Evolutionary conservation across 202 grass and related monocot species (phyloP).

Genomic region (Cymbopogon flexuosus): DNA sequence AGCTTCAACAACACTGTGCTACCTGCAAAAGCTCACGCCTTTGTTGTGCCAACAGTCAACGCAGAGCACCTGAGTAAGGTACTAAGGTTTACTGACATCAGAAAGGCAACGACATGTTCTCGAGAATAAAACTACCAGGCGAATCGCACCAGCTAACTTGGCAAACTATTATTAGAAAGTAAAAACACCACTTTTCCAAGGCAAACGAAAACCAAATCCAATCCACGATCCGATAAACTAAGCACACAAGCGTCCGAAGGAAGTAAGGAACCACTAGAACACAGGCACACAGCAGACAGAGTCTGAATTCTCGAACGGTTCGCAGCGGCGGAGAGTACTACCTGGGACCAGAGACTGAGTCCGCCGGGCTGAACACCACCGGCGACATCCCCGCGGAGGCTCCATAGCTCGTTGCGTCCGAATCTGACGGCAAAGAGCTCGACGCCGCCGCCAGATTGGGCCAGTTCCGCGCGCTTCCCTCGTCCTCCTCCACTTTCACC

Average conservation of each 20-base stretch:
- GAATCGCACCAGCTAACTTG: not conserved
- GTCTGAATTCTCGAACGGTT: not conserved
- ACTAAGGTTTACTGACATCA: not conserved
- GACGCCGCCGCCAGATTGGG: constrained; percentile 28
- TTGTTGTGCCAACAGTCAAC: not conserved
- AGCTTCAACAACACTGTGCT: not conserved
- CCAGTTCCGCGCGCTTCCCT: constrained; percentile 38
- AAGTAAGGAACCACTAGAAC: not conserved
- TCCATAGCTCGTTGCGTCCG: constrained; percentile 33
- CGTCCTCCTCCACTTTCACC: constrained; percentile 40
- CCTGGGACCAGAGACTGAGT: constrained; percentile 46
- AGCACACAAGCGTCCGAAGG: constrained; percentile 1
- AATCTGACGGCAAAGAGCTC: constrained; percentile 38
- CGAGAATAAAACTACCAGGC: not conserved
- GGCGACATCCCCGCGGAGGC: constrained; percentile 37
- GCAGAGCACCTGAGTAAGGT: not conserved
- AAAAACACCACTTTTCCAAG: not conserved
- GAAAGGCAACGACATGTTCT: not conserved
- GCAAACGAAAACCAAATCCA: not conserved
- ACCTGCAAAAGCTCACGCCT: not conserved
- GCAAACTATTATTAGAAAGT: not conserved
- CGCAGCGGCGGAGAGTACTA: constrained; percentile 24
- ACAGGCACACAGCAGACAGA: not conserved
- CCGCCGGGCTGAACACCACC: constrained; percentile 35
- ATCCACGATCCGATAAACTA: not conserved